phyloP scores from a whole-genome alignment of 2,329 filamentous ascomycete genomes.

The Penicillium decumbens region DNA sequence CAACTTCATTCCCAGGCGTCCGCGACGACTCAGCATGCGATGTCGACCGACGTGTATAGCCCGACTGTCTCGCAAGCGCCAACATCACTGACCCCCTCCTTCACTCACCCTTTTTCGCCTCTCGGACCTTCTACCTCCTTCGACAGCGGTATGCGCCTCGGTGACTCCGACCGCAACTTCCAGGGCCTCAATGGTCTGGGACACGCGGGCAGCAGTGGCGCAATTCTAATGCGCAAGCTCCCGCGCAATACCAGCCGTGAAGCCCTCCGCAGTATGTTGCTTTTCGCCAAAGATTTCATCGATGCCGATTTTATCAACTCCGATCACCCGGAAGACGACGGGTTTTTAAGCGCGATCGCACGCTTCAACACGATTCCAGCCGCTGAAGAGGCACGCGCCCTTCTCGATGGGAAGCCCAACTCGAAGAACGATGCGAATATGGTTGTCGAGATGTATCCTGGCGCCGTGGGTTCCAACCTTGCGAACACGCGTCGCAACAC shows the following conservation, averaged over 20 bases:
- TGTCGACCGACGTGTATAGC: conserved; percentile 43
- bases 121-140: conserved; percentile 37
- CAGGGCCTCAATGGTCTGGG: conserved; percentile 36
- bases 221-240: conserved; percentile 56
- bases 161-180: conserved; percentile 34
- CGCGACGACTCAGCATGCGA: conserved; percentile 40
- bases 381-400: conserved; percentile 56
- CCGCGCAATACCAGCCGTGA: conserved; percentile 56
- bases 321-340: conserved; percentile 53
- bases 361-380: conserved; percentile 54
- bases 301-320: conserved; percentile 55
- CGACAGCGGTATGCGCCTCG: conserved; percentile 36
- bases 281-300: conserved; percentile 61
- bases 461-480: conserved; percentile 33
- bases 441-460: conserved; percentile 51
- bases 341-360: conserved; percentile 55
- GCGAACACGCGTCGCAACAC: conserved; percentile 46
- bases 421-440: conserved; percentile 58
- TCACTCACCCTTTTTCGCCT: conserved; percentile 38
- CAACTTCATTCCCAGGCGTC: conserved; percentile 33
- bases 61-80: conserved; percentile 36
- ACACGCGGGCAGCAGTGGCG: conserved; percentile 31
- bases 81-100: conserved; percentile 32
- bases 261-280: conserved; percentile 57
- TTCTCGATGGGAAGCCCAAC: conserved; percentile 60